Evolutionary conservation across 1,284 basidiomycete genomes (phyloP).

Genomic region (Melanopsichium pennsylvanicum): DNA sequence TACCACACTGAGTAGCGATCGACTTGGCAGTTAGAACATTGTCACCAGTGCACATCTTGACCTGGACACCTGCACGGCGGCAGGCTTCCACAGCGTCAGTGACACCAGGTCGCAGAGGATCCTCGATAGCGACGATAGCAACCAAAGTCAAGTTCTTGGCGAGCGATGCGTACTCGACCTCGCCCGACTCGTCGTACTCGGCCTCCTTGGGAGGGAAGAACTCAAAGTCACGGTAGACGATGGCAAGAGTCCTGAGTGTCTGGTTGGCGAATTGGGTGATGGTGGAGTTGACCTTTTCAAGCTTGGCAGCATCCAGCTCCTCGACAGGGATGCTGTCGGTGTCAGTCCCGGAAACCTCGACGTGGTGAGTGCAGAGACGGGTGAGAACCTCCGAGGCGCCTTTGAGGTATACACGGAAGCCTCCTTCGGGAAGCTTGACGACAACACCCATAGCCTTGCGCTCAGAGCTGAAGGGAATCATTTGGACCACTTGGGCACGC

Average conservation of each 20-base stretch:
- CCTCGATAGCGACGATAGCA: conserved; percentile 90
- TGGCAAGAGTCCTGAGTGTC: conserved; percentile 86
- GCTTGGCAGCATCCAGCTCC: conserved; percentile 69
- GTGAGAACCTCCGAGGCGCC: conserved; percentile 93
- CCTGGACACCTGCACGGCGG: conserved; percentile 85
- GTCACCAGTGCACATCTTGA: conserved; percentile 99
- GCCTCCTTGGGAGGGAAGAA: conserved; percentile 77
- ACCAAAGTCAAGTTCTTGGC: conserved; percentile 82
- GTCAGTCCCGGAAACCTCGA: conserved; percentile 72
- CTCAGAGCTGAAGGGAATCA: conserved; percentile 93
- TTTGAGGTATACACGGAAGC: conserved; percentile 82
- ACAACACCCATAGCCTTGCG: conserved; percentile 97
- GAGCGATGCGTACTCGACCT: conserved; percentile 77
- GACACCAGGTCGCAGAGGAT: conserved; percentile 90
- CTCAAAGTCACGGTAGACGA: conserved; percentile 89
- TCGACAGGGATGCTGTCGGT: conserved; percentile 64
- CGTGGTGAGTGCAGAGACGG: conserved; percentile 76
- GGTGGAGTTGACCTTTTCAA: conserved; percentile 83
- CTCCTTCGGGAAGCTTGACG: conserved; percentile 72
- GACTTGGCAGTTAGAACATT: conserved; percentile 87
- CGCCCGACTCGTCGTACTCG: conserved; percentile 69
- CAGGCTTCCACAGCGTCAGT: conserved; percentile 86
- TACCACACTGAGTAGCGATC: conserved; percentile 93
- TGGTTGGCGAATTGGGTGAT: conserved; percentile 98
- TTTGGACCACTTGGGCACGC: conserved; percentile 77